Evolutionary conservation across 768 basidiomycete species (phyloP), one percentile per base, ranked within the genome.

Genomic region (Jaapia argillacea): DNA sequence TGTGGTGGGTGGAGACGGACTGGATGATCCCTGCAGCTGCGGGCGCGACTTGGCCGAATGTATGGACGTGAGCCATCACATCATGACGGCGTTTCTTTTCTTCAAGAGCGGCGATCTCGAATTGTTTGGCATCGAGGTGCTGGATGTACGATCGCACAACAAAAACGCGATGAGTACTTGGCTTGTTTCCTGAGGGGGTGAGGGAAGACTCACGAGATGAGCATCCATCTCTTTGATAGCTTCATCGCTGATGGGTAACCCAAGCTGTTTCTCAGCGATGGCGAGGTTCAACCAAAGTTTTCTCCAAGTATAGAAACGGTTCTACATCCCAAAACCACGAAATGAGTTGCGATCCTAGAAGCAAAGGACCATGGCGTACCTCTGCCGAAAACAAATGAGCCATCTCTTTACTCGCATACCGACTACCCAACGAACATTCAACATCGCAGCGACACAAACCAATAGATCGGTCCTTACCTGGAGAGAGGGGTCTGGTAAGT

Each of bases 341-440:
- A 5, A 18, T 43, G 26, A 42, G 37, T 12, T 25, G 28, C 39
- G 12, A 53, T 25, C 16, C 20, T 31, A 16, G 7, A 7, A 6
- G 10, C 12, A 21, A 12, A 10, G 14, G 13, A 23, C 5, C 22
- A 7, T 13, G 21, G 69, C 81, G 47, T 56, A 92, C 94, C 41
- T 82, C 80, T 27, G 85, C 77, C n/a, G 94, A 98, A 70, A 98
- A 99, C 36, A 99, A 74, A 62, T 90, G 74, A 6, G 91, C 82
- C 94, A 98, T 98, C 67, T 98, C 93, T 62, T 92, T 93, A 71
- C 89, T 94, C 16, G 96, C 96, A 86, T 98, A 99, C 40, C 94
- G 93, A 58, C 93, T 97, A 54, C 24, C 45, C 42, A 28, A 36
- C 24, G 35, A 7, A n/a, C 4, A 20, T 22, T 14, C 21, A 37